Percentiles rank a stretch among this genome's conserved stretches.
These are phyloP conservation scores for Fusarium secorum DNA, from an alignment of 2,329 filamentous ascomycete genomes.

Conservation along the genomic window DNA sequence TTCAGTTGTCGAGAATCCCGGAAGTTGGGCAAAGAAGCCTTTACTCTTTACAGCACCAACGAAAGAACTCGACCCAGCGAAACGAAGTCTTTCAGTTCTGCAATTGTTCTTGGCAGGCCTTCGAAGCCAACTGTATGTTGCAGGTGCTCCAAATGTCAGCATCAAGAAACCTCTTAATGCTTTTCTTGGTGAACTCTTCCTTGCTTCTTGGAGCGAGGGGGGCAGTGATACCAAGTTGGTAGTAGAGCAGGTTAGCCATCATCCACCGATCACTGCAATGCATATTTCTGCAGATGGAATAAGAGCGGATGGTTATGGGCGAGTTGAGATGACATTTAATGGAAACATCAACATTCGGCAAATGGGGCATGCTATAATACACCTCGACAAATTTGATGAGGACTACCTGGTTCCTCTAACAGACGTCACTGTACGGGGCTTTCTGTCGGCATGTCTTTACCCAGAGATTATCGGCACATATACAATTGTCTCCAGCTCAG, in stretches of 20 bases:
- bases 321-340: conserved; percentile 61
- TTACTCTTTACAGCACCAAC: conserved; percentile 57
- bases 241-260: conserved; percentile 60
- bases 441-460: conserved; percentile 57
- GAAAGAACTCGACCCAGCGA: conserved; percentile 52
- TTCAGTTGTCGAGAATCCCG: conserved; percentile 60
- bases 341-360: conserved; percentile 59
- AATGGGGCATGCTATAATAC: conserved; percentile 58
- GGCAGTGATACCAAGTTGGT: conserved; percentile 44
- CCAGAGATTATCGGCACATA: conserved; percentile 58
- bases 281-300: conserved; percentile 55
- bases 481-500: conserved; percentile 55
- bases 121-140: conserved; percentile 57
- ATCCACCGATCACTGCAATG: conserved; percentile 62
- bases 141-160: conserved; percentile 54
- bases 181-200: conserved; percentile 60
- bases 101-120: conserved; percentile 58
- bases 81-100: conserved; percentile 56
- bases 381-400: conserved; percentile 58
- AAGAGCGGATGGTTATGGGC: conserved; percentile 58
- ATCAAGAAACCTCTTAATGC: conserved; percentile 64
- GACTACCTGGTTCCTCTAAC: conserved; percentile 59
- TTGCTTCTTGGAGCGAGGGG: conserved; percentile 50
- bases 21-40: conserved; percentile 60
- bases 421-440: conserved; percentile 57